These are phyloP conservation scores for Oryza meyeriana DNA, from an alignment of 176 grass and related monocot species.

Conservation along the genomic window DNA sequence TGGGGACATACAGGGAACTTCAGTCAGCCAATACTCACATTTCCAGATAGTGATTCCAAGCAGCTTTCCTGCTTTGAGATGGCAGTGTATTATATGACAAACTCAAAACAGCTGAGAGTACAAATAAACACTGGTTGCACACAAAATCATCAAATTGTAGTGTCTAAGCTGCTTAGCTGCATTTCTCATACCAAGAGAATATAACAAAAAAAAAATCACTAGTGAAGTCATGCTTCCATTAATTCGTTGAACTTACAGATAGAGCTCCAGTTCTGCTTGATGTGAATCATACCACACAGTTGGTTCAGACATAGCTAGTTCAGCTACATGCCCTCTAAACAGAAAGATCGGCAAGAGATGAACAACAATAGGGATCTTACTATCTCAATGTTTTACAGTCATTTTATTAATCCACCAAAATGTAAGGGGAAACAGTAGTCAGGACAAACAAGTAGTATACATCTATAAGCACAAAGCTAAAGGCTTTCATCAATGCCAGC, in stretches of 20 bases:
- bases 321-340: neutral
- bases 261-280: neutral
- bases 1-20: neutral
- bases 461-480: neutral
- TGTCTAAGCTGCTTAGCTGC: neutral
- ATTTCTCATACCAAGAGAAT: conserved; percentile 8
- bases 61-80: neutral
- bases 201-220: neutral
- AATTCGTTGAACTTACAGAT: neutral
- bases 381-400: neutral
- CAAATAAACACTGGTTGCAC: neutral
- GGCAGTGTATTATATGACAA: neutral
- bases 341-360: neutral
- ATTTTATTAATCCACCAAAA: neutral
- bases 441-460: neutral
- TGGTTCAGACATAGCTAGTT: neutral
- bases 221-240: neutral
- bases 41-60: neutral
- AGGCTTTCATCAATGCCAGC: neutral
- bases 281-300: neutral
- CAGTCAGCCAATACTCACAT: neutral
- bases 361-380: neutral
- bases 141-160: neutral
- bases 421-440: neutral
- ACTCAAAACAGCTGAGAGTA: conserved; percentile 1